A percentile compares a stretch with the other conserved stretches of the same genome.
These are phyloP conservation scores for Ogataea hybrid DNA, from an alignment of 1,139 yeast species.

Conservation along the genomic window DNA sequence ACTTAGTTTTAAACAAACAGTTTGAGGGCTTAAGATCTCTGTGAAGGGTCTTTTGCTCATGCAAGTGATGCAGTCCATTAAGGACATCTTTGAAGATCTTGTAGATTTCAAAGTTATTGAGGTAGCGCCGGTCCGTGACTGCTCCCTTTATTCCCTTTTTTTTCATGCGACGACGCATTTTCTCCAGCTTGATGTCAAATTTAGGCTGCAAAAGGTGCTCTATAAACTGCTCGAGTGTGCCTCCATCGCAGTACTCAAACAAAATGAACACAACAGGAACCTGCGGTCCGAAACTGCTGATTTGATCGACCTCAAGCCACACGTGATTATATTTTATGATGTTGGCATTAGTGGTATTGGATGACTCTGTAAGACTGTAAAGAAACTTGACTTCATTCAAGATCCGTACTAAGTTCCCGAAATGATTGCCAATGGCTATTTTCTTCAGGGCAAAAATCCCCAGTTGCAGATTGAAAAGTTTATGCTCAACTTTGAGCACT, in stretches of 20 bases:
- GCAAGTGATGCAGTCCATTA: constrained; percentile 69
- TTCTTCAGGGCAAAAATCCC: constrained; percentile 85
- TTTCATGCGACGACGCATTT: constrained; percentile 27
- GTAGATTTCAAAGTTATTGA: constrained; percentile 51
- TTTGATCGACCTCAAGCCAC: constrained; percentile 77
- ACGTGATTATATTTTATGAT: constrained; percentile 86
- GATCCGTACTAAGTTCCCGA: constrained; percentile 64
- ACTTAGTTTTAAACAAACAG: constrained; percentile 55
- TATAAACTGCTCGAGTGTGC: constrained; percentile 74
- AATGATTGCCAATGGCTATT: constrained; percentile 77
- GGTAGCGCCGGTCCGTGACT: constrained; percentile 17
- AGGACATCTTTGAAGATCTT: constrained; percentile 66
- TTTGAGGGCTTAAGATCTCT: constrained; percentile 89
- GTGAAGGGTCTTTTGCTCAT: constrained; percentile 72
- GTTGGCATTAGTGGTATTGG: constrained; percentile 39
- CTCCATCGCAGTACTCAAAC: constrained; percentile 87
- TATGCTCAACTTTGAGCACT: constrained; percentile 80
- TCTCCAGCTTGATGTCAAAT: constrained; percentile 34
- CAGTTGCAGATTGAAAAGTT: constrained; percentile 63
- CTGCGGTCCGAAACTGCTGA: constrained; percentile 53
- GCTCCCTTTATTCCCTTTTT: not conserved
- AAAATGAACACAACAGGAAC: constrained; percentile 83
- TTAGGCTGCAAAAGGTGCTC: constrained; percentile 33
- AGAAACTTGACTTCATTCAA: constrained; percentile 73
- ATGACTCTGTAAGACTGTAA: constrained; percentile 40